These are phyloP conservation scores for Plantago major DNA, from an alignment of 257 asterid genomes.

Conservation along the genomic window DNA sequence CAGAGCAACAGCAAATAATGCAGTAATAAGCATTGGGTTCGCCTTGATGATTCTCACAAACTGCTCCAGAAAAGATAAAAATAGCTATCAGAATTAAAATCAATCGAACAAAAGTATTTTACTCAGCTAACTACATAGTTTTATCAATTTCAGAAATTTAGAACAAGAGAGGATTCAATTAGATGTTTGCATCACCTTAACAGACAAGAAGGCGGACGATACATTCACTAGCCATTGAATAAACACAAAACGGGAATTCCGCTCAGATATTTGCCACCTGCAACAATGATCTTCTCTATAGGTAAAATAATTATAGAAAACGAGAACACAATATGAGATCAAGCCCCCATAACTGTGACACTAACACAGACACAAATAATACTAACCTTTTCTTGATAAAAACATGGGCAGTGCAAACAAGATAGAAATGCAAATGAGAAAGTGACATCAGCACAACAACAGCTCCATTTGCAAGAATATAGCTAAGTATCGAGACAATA, in stretches of 20 bases:
- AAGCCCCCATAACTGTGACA: constrained; percentile 8
- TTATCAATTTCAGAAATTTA: constrained; percentile 13
- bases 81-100: background rate
- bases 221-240: constrained; percentile 42
- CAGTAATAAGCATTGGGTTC: constrained; percentile 55
- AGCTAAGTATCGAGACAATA: constrained; percentile 61
- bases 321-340: constrained; percentile 12
- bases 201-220: constrained; percentile 46
- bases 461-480: constrained; percentile 76
- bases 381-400: constrained; percentile 75
- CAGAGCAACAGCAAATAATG: constrained; percentile 54
- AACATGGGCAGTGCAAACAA: constrained; percentile 52
- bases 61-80: constrained; percentile 36
- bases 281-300: constrained; percentile 29
- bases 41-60: constrained; percentile 55
- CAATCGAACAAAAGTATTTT: background rate
- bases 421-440: constrained; percentile 59
- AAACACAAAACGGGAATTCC: constrained; percentile 39
- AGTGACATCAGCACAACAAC: constrained; percentile 50
- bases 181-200: constrained; percentile 44
- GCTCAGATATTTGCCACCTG: constrained; percentile 73
- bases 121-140: constrained; percentile 1
- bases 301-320: constrained; percentile 12
- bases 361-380: constrained; percentile 12
- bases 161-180: background rate